Evolutionary conservation across 306 rosid species (phyloP).

Genomic region (Rosa persica): DNA sequence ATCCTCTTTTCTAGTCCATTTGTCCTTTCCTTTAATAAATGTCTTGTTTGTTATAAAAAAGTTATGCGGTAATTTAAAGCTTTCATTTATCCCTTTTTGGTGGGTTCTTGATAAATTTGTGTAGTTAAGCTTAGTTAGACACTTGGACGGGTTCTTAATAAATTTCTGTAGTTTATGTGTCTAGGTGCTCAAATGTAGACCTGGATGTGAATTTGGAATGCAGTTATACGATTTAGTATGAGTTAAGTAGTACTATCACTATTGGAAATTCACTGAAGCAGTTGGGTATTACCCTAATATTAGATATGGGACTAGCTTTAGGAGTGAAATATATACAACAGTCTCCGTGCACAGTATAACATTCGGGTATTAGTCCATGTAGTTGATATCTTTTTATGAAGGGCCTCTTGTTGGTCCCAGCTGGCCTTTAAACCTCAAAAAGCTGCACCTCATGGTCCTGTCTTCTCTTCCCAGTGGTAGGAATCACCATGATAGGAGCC

Average conservation of each 20-base stretch:
- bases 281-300: conserved; percentile 2
- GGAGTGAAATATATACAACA: not conserved
- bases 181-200: not conserved
- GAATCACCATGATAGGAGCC: not conserved
- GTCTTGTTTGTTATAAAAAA: not conserved
- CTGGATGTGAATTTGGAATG: not conserved
- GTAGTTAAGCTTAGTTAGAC: not conserved
- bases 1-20: not conserved
- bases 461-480: not conserved
- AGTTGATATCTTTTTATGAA: not conserved
- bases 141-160: not conserved
- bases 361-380: not conserved
- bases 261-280: not conserved
- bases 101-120: not conserved
- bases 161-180: not conserved
- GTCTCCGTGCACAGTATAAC: not conserved
- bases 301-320: not conserved
- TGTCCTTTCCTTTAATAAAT: not conserved
- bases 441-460: not conserved
- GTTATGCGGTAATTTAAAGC: not conserved
- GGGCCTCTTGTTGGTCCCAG: not conserved
- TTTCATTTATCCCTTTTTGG: not conserved
- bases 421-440: not conserved
- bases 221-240: not conserved
- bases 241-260: conserved; percentile 1